phyloP scores from a whole-genome alignment of 2,329 filamentous ascomycete genomes.

The Colletotrichum plurivorum region DNA sequence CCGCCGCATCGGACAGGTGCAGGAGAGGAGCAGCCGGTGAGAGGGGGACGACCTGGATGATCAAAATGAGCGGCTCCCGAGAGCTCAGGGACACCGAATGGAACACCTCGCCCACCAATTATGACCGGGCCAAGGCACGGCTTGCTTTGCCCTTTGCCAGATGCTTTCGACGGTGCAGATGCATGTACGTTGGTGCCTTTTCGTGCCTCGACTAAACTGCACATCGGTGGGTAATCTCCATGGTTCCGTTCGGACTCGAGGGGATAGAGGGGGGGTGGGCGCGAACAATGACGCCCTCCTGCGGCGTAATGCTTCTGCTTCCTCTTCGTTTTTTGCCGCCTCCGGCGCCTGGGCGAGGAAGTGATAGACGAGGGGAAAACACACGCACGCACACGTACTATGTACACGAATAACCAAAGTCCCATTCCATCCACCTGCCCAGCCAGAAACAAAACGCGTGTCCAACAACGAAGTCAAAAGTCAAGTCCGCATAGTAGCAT shows the following conservation, averaged over 20 bases:
- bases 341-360: background rate
- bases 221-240: constrained; percentile 11
- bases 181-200: background rate
- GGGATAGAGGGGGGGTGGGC: background rate
- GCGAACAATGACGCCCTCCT: background rate
- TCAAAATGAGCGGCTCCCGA: background rate
- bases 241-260: constrained; percentile 2
- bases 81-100: background rate
- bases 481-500: constrained; percentile 14
- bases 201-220: background rate
- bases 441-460: background rate
- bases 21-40: constrained; percentile 15
- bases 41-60: background rate
- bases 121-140: background rate
- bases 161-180: background rate
- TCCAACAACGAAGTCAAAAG: background rate
- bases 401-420: constrained; percentile 9
- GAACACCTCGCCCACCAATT: constrained; percentile 9
- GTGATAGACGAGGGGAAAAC: background rate
- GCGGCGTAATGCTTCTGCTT: background rate
- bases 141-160: constrained; percentile 18
- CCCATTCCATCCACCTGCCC: background rate
- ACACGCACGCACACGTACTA: too few species aligned
- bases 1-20: constrained; percentile 21
- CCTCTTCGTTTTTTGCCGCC: constrained; percentile 9